A percentile compares a stretch with the other conserved stretches of the same genome.
phyloP scores from a whole-genome alignment of 768 basidiomycete genomes.

The Leccinum boreale region DNA sequence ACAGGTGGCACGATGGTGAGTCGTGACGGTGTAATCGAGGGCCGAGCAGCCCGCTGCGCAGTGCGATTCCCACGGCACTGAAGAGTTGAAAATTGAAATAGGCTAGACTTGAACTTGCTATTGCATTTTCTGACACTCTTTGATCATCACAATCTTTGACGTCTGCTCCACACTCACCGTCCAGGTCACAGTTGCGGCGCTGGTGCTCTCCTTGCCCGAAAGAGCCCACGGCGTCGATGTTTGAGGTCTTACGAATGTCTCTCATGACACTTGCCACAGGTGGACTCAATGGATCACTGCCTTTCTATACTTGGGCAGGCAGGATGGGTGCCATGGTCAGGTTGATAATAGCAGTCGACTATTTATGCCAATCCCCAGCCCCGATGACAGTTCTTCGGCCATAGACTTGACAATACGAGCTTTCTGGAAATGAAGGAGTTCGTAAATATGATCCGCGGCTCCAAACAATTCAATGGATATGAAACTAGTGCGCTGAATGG shows the following conservation, averaged over 20 bases:
- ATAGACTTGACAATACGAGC: neutral
- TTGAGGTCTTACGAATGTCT: neutral
- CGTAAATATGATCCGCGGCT: neutral
- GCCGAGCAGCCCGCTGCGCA: neutral
- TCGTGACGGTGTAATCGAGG: neutral
- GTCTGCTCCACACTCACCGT: too few species aligned
- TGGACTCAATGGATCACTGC: neutral
- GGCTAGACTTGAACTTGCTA: too few species aligned
- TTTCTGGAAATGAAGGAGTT: too few species aligned
- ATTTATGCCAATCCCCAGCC: neutral
- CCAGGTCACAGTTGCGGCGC: too few species aligned
- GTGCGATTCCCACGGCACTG: too few species aligned
- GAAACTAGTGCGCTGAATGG: neutral
- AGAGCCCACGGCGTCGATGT: neutral
- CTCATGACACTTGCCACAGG: neutral
- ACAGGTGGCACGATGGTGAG: too few species aligned
- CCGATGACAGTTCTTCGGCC: neutral
- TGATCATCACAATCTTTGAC: too few species aligned
- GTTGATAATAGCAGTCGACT: neutral
- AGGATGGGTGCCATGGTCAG: too few species aligned
- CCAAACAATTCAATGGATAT: neutral
- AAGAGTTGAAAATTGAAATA: too few species aligned
- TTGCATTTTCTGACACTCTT: too few species aligned
- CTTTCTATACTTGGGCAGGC: neutral
- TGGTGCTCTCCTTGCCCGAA: neutral